Evolutionary conservation across 441 rosid genomes (phyloP), one percentile per base, ranked within the genome.

Genomic region (Pelargonium cotyledonis): DNA sequence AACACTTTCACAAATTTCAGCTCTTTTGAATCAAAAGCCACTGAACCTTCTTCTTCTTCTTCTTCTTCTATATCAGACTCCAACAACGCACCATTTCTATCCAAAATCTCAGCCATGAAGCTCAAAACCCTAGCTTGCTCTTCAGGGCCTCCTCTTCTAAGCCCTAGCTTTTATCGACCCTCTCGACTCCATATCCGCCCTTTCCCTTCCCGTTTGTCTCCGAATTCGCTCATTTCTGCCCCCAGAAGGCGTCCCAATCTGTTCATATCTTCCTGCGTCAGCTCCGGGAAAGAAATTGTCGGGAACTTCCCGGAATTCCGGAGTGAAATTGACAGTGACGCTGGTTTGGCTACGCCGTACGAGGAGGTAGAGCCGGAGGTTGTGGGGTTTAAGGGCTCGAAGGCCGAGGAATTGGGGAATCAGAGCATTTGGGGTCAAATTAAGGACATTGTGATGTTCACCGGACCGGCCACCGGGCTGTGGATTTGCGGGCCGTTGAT

Each of bases 401-500:
- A 51, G 58, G 58, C 61, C 2, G 61, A 46, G 44, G 66, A n/a
- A 12, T 31, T 61, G 0, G 43, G 61, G 49, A 41, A 64, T n/a
- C 65, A 68, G 68, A 62, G 72, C 44, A n/a, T 73, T 63, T 68
- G 72, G 76, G 14, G 23, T 35, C 76, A 68, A 43, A 73, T 73
- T 72, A 73, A 68, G 76, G 71, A 73, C 64, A 67, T 73, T 21
- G 71, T 62, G 29, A 57, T 67, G 68, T 73, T 73, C 11, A 71
- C 76, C 7, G 76, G 72, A 7, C 76, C 76, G 5, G 76, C 76
- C 5, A 65, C 76, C 6, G 76, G 72, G 16, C 15, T 73, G 55
- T 68, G 72, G 76, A 43, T 73, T 18, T 73, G 76, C 11, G 76
- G 76, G 16, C 76, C 76, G 58, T 63, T 73, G 64, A 73, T 68